phyloP scores from a whole-genome alignment of 345 rosid genomes.

The Streptanthus diversifolius region DNA sequence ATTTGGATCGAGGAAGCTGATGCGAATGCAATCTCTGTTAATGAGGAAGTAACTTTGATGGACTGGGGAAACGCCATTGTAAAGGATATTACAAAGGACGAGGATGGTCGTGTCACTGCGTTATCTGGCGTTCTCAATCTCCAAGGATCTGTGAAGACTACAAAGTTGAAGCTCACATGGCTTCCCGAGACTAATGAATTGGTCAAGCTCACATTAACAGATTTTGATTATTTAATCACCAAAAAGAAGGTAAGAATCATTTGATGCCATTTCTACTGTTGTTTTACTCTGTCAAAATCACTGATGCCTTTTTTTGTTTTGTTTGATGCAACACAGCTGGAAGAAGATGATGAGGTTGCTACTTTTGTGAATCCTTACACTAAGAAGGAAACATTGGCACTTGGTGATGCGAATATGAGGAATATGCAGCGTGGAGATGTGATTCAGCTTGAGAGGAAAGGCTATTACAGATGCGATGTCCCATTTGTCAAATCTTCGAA shows the following conservation, averaged over 20 bases:
- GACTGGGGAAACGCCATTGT: constrained; percentile 93
- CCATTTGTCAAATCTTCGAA: constrained; percentile 66
- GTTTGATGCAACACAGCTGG: constrained; percentile 49
- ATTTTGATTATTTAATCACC: constrained; percentile 61
- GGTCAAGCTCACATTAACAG: constrained; percentile 55
- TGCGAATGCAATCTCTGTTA: constrained; percentile 56
- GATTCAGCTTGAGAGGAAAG: constrained; percentile 92
- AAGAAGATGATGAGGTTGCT: constrained; percentile 74
- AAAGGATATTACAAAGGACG: constrained; percentile 57
- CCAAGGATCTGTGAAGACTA: constrained; percentile 87
- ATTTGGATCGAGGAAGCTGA: constrained; percentile 81
- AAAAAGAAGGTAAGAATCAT: constrained; percentile 58
- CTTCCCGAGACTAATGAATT: constrained; percentile 58
- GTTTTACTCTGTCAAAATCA: not conserved
- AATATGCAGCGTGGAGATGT: constrained; percentile 62
- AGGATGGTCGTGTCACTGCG: constrained; percentile 51
- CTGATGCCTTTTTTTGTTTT: not conserved
- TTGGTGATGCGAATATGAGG: constrained; percentile 91
- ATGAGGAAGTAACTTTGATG: constrained; percentile 88
- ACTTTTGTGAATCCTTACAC: constrained; percentile 67
- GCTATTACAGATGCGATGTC: constrained; percentile 83
- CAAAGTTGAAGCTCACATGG: constrained; percentile 90
- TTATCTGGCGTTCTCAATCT: constrained; percentile 69
- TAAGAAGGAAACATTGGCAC: constrained; percentile 58
- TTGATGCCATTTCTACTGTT: not conserved